Base-by-base conservation (phyloP, 257 asterid genomes). In the Thymus quinquecostatus region DNA sequence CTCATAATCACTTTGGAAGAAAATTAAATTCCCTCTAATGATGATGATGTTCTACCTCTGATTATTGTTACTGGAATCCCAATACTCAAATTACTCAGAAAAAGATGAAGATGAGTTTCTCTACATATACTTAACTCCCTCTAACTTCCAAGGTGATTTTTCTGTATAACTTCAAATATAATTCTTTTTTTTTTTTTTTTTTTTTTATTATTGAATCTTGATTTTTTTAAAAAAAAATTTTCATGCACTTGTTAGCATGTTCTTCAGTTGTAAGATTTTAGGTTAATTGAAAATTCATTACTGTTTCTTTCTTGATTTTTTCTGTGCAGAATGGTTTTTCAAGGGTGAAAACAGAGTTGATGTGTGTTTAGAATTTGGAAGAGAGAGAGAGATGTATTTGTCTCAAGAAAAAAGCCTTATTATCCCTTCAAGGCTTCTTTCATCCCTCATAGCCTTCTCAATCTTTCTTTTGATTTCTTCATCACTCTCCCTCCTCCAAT, bases 381-480 rank as follows among this genome's bases (percentile, higher is more conserved):
- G 21, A 21, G 21, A 21, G 21, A 21, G 21, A 21, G 21, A 34
- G 38, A 86, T 86, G 95, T 77, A 73, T 77, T 57, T 66, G 60
- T 73, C 80, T 62, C 70, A 81, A 1, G 98, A 85, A 60, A 93
- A 83, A 84, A 84, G 73, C 62, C 72, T 80, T 68, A 33, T 80
- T 68, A 33, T 82, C 8, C 85, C 96, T 34, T 84, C 87, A 50
- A 87, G 80, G 85, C 83, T 83, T 58, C 76, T 86, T 61, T 82
- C 89, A 70, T 90, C 80, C 78, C 73, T 93, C 0, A 77, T 88
- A 32, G 85, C 80, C 12, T 68, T 87, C 67, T 83, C 94, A 2
- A 70, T 82, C 71, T 69, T 87, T 71, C 88, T 93, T 57, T 64
- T 93, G 57, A 77, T 86, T 34, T 64, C 86, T 57, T 88, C 96